A percentile compares a stretch with the other conserved stretches of the same genome.
Conservation (phyloP, 2,329 filamentous ascomycete species). For the Rutstroemia sp. region DNA sequence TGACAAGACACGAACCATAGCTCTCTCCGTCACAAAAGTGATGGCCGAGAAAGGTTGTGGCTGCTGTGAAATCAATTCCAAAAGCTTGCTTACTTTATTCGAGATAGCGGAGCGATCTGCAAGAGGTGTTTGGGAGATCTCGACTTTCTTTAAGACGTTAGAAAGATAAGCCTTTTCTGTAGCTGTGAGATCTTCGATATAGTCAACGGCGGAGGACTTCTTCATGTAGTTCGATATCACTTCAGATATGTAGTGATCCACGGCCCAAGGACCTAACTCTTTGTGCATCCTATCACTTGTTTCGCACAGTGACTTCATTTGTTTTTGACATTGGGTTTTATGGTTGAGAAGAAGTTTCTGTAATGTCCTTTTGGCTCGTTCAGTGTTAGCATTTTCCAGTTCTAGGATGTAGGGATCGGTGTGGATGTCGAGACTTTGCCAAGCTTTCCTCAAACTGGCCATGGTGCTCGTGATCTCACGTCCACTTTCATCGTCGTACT, state of each 20-base stretch:
- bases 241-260: slow-evolving; percentile 54
- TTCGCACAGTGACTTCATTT: slow-evolving; percentile 48
- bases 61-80: slow-evolving; percentile 43
- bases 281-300: slow-evolving; percentile 37
- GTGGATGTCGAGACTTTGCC: slow-evolving; percentile 43
- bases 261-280: slow-evolving; percentile 62
- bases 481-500: slow-evolving; percentile 8
- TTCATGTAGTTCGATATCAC: slow-evolving; percentile 39
- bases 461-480: slow-evolving; percentile 14
- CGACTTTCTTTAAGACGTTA: slow-evolving; percentile 36
- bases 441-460: slow-evolving; percentile 16
- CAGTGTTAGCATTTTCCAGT: slow-evolving; percentile 37
- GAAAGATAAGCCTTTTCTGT: slow-evolving; percentile 51
- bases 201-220: slow-evolving; percentile 32
- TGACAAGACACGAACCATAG: slow-evolving; percentile 51
- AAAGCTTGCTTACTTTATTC: slow-evolving; percentile 48
- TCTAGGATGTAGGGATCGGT: slow-evolving; percentile 53
- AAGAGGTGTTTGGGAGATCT: slow-evolving; percentile 28
- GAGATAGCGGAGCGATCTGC: slow-evolving; percentile 55
- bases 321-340: slow-evolving; percentile 45
- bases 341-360: slow-evolving; percentile 33
- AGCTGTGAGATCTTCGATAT: slow-evolving; percentile 33
- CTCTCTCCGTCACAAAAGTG: slow-evolving; percentile 59
- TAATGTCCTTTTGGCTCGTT: slow-evolving; percentile 35
- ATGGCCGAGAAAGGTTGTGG: slow-evolving; percentile 45